These are phyloP conservation scores for Galerina marginata DNA, from an alignment of 768 basidiomycete genomes.

Conservation along the genomic window DNA sequence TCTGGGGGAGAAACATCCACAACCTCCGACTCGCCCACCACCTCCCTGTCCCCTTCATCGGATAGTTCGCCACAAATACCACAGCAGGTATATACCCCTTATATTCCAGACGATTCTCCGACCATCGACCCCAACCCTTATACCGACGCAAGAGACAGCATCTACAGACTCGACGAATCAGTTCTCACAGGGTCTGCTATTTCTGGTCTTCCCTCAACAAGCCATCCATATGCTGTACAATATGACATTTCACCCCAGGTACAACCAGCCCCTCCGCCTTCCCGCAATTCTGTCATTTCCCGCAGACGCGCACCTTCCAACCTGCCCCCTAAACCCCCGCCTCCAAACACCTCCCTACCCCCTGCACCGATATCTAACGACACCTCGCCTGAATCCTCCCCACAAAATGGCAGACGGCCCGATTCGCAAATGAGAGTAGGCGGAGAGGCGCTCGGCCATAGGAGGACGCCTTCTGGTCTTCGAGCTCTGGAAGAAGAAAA, in stretches of 20 bases:
- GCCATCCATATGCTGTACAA: slow-evolving; percentile 60
- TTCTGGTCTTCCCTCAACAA: slow-evolving; percentile 37
- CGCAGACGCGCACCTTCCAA: slow-evolving; percentile 61
- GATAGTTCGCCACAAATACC: slow-evolving; percentile 49
- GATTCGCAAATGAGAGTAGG: slow-evolving; percentile 34
- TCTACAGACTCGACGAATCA: slow-evolving; percentile 45
- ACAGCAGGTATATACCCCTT: slow-evolving; percentile 38
- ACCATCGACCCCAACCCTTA: slow-evolving; percentile 25
- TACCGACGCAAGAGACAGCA: slow-evolving; percentile 40
- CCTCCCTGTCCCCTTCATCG: slow-evolving; percentile 55
- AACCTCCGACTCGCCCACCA: slow-evolving; percentile 52
- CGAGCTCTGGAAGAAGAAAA: slow-evolving; percentile 68
- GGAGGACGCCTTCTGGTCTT: slow-evolving; percentile 57
- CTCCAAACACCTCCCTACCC: slow-evolving; percentile 64
- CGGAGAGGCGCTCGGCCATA: slow-evolving; percentile 40
- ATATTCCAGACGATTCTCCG: slow-evolving; percentile 41
- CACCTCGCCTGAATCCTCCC: slow-evolving; percentile 33
- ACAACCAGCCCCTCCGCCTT: slow-evolving; percentile 16
- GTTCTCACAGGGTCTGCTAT: slow-evolving; percentile 34
- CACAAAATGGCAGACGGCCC: slow-evolving; percentile 31
- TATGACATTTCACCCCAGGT: slow-evolving; percentile 41
- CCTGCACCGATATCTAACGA: slow-evolving; percentile 53
- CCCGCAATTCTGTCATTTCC: slow-evolving; percentile 39
- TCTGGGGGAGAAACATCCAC: slow-evolving; percentile 46
- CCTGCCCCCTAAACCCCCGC: slow-evolving; percentile 70